Base-by-base conservation (phyloP, 164 flowering plant species). In the Tetracentron sinense region DNA sequence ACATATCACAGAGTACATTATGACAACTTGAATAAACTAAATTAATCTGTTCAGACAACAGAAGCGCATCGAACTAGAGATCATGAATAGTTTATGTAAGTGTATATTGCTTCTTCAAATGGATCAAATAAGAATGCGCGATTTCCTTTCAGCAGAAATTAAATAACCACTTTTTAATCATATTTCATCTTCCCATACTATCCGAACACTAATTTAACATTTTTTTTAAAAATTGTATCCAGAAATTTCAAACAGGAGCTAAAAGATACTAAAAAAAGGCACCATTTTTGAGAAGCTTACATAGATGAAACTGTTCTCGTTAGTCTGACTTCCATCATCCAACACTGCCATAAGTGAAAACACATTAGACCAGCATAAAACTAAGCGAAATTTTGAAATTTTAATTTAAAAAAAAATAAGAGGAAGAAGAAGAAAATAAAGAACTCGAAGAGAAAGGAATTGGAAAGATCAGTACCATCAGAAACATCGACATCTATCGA, bases 401-500 rank as follows among this genome's bases (percentile, higher is more conserved):
- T n/a, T n/a, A n/a, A n/a, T n/a, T n/a, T n/a, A n/a, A n/a, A n/a
- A 30, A 54, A 30, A 16, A 56, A 19, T 4, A 33, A 28, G 8
- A 51, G 0, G 28, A 52, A 2, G 29, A 11, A 55, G n/a, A 48
- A 7, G 15, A 25, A 67, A n/a, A 61, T 63, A 58, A 68, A 58
- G 22, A n/a, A n/a, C n/a, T n/a, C 31, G 60, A 55, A 63, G 64
- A 42, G 27, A 38, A 50, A 44, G 58, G n/a, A n/a, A n/a, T n/a
- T n/a, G n/a, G n/a, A 44, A 67, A 59, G 57, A 62, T 29, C 15
- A 49, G 14, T 73, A 94, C 98, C 87, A 42, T 94, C 99, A 49
- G 97, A 91, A 58, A 89, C 78, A 65, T 94, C 96, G 67, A 94
- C 97, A 27, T 94, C 93, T 26, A 94, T 91, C 25, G 97, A 89